phyloP scores from a whole-genome alignment of 2,329 filamentous ascomycete genomes.

The Colletotrichum sp. region DNA sequence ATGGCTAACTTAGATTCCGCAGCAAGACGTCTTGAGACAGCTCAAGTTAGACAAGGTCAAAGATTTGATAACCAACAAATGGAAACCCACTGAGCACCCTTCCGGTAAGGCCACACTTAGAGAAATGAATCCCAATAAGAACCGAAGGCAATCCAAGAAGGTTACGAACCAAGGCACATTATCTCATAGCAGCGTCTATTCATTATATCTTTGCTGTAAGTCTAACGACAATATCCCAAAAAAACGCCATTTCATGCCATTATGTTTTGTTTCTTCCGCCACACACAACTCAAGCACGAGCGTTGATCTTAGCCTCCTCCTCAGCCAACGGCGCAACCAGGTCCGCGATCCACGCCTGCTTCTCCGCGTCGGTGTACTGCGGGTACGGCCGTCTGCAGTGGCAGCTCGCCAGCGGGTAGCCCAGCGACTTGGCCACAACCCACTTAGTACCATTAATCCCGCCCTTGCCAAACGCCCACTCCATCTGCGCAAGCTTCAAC shows the following conservation, averaged over 20 bases:
- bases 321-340: constrained; percentile 14
- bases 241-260: background rate
- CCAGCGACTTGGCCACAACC: constrained; percentile 58
- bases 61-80: background rate
- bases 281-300: background rate
- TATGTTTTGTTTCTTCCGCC: background rate
- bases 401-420: constrained; percentile 55
- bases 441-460: constrained; percentile 68
- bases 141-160: accelerated
- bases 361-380: constrained; percentile 41
- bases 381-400: constrained; percentile 62
- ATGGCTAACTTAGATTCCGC: no score
- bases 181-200: background rate
- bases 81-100: background rate
- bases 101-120: background rate
- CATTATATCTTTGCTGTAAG: background rate
- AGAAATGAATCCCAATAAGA: accelerated
- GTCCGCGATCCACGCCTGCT: constrained; percentile 36
- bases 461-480: constrained; percentile 62
- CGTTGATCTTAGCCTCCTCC: constrained; percentile 21
- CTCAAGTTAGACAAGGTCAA: background rate
- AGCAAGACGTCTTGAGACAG: background rate
- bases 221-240: background rate
- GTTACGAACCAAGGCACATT: accelerated
- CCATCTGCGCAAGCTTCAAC: constrained; percentile 54